A percentile compares a stretch with the other conserved stretches of the same genome.
These are phyloP conservation scores for Ganoderma boninense DNA, from an alignment of 1,284 basidiomycete species.

Conservation along the genomic window DNA sequence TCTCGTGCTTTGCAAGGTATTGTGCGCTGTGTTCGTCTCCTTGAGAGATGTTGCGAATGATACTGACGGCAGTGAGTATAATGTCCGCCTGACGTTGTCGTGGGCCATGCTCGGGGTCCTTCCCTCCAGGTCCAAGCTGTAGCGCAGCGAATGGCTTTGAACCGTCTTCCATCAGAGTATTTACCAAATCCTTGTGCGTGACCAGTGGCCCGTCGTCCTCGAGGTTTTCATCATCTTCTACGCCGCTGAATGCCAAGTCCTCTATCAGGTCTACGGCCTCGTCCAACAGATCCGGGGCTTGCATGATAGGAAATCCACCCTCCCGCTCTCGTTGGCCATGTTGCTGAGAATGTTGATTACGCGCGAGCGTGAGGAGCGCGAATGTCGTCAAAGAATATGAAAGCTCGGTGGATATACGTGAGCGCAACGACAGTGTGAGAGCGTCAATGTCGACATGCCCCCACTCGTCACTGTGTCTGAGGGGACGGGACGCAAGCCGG, in stretches of 20 bases:
- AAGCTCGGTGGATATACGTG: constrained; percentile 84
- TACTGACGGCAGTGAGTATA: constrained; percentile 78
- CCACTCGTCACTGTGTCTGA: constrained; percentile 82
- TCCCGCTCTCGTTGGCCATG: constrained; percentile 37
- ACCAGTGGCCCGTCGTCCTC: constrained; percentile 49
- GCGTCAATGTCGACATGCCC: constrained; percentile 90
- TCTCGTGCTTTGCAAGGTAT: constrained; percentile 72
- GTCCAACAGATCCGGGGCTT: constrained; percentile 85
- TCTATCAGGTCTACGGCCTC: constrained; percentile 90
- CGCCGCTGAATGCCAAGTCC: constrained; percentile 79
- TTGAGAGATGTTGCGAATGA: constrained; percentile 88
- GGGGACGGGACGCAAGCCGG: constrained; percentile 57
- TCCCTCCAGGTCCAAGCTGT: constrained; percentile 54
- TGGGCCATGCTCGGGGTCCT: constrained; percentile 56
- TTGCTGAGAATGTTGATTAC: constrained; percentile 50
- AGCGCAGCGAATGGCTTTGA: constrained; percentile 66
- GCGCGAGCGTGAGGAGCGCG: constrained; percentile 85
- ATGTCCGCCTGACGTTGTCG: constrained; percentile 73
- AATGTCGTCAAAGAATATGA: constrained; percentile 92
- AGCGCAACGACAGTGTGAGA: constrained; percentile 90
- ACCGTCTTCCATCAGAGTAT: constrained; percentile 63
- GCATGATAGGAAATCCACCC: constrained; percentile 76
- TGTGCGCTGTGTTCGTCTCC: constrained; percentile 72
- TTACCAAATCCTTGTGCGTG: constrained; percentile 73
- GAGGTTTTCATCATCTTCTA: constrained; percentile 47